Conservation (phyloP, 345 rosid species). For the Camelina neglecta region DNA sequence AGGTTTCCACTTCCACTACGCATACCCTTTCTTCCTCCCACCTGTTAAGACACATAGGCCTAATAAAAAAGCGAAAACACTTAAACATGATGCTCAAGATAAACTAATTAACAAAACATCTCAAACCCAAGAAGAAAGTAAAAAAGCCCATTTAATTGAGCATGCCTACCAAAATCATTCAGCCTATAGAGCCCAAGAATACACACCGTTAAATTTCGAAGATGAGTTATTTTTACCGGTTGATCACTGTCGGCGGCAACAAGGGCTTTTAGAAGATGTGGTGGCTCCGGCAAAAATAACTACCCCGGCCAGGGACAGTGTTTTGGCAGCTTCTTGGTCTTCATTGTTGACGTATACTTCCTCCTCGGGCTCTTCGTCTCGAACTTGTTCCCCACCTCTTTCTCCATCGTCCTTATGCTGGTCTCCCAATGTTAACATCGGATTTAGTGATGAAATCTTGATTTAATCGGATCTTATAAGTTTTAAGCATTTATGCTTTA, state of each 20-base stretch:
- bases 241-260: constrained; percentile 30
- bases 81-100: constrained; percentile 23
- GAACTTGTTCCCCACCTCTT: constrained; percentile 48
- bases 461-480: neutral
- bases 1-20: constrained; percentile 81
- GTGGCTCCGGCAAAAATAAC: constrained; percentile 67
- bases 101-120: constrained; percentile 14
- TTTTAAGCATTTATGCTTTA: neutral
- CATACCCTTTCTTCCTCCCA: constrained; percentile 56
- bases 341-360: constrained; percentile 42
- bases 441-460: constrained; percentile 15
- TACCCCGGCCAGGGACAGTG: constrained; percentile 38
- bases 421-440: constrained; percentile 38
- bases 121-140: constrained; percentile 3
- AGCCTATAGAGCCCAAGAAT: constrained; percentile 37
- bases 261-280: constrained; percentile 76
- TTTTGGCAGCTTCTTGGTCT: constrained; percentile 24
- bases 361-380: constrained; percentile 49
- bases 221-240: constrained; percentile 20
- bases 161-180: neutral
- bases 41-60: constrained; percentile 33
- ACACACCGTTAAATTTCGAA: constrained; percentile 13
- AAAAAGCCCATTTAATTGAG: neutral
- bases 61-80: constrained; percentile 54
- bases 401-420: constrained; percentile 60